Conservation (phyloP, 2,329 filamentous ascomycete species). For the Ceratocystis ficicola region DNA sequence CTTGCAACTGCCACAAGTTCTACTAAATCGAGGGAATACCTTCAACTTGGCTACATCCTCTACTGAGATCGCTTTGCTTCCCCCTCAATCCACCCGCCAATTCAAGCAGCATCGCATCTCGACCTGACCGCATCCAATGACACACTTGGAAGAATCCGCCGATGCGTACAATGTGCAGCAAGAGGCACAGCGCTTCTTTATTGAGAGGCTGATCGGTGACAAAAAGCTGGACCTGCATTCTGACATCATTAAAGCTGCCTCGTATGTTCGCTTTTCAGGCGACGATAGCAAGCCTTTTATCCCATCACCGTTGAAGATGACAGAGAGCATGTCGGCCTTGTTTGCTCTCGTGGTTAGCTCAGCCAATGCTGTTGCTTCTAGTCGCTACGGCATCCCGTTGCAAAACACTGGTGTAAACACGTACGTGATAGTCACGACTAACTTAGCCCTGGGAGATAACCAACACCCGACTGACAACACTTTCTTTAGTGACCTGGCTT, state of each 20-base stretch:
- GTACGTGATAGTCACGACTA: neutral
- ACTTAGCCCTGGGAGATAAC: neutral
- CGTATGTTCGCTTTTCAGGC: constrained; percentile 6
- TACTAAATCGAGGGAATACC: neutral
- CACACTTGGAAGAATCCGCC: neutral
- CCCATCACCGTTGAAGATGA: constrained; percentile 32
- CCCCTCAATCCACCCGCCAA: neutral
- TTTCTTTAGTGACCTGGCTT: neutral
- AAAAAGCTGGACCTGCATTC: neutral
- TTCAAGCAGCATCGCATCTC: neutral
- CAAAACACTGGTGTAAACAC: constrained; percentile 22
- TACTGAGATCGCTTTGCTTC: neutral
- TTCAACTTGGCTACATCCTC: neutral
- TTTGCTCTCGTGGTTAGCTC: constrained; percentile 27
- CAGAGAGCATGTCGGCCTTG: constrained; percentile 33
- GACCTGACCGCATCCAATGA: neutral
- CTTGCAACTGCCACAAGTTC: neutral
- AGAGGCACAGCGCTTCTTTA: constrained; percentile 14
- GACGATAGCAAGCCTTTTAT: constrained; percentile 25
- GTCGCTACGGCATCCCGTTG: constrained; percentile 18
- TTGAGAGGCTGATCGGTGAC: constrained; percentile 9
- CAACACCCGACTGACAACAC: neutral
- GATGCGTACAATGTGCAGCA: constrained; percentile 13
- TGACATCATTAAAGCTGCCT: constrained; percentile 6
- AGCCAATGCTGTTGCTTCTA: constrained; percentile 19